Percentiles rank a stretch among this genome's conserved stretches.
These are phyloP conservation scores for Fermentozyma sake DNA, from an alignment of 1,139 yeast species.

Conservation along the genomic window DNA sequence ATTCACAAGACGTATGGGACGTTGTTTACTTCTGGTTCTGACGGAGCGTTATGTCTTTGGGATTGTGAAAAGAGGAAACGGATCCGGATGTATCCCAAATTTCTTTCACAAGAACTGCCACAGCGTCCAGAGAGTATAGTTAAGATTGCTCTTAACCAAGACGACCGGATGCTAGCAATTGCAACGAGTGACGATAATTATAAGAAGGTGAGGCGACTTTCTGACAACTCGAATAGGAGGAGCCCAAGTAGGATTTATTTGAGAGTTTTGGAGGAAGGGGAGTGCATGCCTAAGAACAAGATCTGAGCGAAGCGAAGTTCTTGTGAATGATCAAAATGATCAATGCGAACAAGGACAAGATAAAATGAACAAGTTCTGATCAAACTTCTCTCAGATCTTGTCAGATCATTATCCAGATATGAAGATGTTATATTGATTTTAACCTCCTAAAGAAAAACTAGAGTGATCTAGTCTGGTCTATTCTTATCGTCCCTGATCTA, in stretches of 20 bases:
- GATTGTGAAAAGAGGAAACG: slow-evolving; percentile 61
- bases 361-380: too few relatives aligned
- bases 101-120: slow-evolving; percentile 15
- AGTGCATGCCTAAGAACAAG: slow-evolving; percentile 1
- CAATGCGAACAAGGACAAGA: too few relatives aligned
- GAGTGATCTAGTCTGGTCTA: too few relatives aligned
- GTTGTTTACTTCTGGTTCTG: slow-evolving; percentile 72
- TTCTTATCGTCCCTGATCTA: too few relatives aligned
- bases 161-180: slow-evolving; percentile 42
- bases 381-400: too few relatives aligned
- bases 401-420: too few relatives aligned
- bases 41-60: slow-evolving; percentile 76
- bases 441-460: too few relatives aligned
- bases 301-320: too few relatives aligned
- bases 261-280: slow-evolving; percentile 3
- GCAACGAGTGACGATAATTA: slow-evolving; percentile 58
- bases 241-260: slow-evolving; percentile 12
- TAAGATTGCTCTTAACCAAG: slow-evolving; percentile 38
- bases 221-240: slow-evolving; percentile 9
- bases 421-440: too few relatives aligned
- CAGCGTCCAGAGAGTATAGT: slow-evolving; percentile 36
- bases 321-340: too few relatives aligned
- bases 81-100: slow-evolving; percentile 52
- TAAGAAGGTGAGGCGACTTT: slow-evolving; percentile 11
- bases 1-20: slow-evolving; percentile 47